Percentiles rank a stretch among this genome's conserved stretches.
Evolutionary conservation across 257 asterid species (phyloP).

Genomic region (Primulina huaijiensis): DNA sequence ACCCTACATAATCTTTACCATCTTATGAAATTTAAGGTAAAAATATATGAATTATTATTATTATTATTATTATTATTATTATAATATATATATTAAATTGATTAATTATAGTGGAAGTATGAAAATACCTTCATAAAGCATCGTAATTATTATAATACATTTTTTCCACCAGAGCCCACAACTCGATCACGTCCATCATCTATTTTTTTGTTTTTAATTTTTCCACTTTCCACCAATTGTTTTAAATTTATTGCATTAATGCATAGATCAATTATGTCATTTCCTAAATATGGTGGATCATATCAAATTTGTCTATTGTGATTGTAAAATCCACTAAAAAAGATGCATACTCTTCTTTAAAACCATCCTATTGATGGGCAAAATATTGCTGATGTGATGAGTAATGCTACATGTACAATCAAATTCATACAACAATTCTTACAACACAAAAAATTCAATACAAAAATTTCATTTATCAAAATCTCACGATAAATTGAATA

Average conservation of each 20-base stretch:
- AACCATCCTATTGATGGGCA: slow-evolving; percentile 16
- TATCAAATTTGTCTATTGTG: slow-evolving; percentile 33
- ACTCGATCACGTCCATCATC: neutral
- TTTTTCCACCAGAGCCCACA: no score
- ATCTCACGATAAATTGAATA: no score
- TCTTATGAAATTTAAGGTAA: no score
- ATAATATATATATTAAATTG: no score
- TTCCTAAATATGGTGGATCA: slow-evolving; percentile 27
- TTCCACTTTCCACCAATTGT: slow-evolving; percentile 7
- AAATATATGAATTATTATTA: no score
- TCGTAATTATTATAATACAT: no score
- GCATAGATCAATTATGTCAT: slow-evolving; percentile 23
- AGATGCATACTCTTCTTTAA: slow-evolving; percentile 38
- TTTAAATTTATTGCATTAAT: slow-evolving; percentile 8
- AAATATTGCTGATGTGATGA: neutral
- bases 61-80: no score
- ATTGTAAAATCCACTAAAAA: slow-evolving; percentile 42
- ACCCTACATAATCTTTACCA: no score
- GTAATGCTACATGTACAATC: no score
- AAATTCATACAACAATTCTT: no score
- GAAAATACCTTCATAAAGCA: neutral
- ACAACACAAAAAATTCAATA: no score
- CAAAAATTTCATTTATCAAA: no score
- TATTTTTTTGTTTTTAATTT: neutral
- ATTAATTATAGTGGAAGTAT: neutral